These are phyloP conservation scores for Kazachstania kunashirensis DNA, from an alignment of 805 yeast genomes.

Conservation along the genomic window DNA sequence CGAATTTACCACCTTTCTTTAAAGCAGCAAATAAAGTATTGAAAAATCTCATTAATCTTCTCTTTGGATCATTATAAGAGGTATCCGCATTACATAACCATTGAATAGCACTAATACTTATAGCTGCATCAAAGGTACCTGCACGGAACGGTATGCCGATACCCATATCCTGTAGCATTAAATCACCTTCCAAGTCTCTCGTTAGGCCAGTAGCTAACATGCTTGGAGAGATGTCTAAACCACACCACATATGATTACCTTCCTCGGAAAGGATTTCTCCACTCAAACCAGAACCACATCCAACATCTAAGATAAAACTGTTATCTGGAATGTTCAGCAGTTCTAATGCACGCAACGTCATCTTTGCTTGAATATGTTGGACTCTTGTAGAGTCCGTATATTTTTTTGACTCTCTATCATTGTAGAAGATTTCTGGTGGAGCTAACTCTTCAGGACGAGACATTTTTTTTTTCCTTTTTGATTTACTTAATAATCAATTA, in stretches of 20 bases:
- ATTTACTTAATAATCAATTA: too few relatives aligned
- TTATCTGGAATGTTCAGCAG: slow-evolving; percentile 59
- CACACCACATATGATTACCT: slow-evolving; percentile 80
- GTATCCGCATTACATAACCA: slow-evolving; percentile 97
- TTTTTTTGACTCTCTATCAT: slow-evolving; percentile 80
- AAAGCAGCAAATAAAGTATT: slow-evolving; percentile 78
- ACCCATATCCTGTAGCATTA: slow-evolving; percentile 88
- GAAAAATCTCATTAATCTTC: slow-evolving; percentile 72
- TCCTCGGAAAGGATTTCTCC: slow-evolving; percentile 93
- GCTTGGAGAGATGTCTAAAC: slow-evolving; percentile 91
- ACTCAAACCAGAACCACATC: slow-evolving; percentile 94
- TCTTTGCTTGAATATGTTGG: slow-evolving; percentile 95
- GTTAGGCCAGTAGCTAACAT: slow-evolving; percentile 94
- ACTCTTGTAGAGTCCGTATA: slow-evolving; percentile 93
- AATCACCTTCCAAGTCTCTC: slow-evolving; percentile 87
- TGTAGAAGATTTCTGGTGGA: slow-evolving; percentile 92
- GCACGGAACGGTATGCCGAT: slow-evolving; percentile 90
- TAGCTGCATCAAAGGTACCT: slow-evolving; percentile 94
- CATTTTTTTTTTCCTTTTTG: slow-evolving; percentile 48
- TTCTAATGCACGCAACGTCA: slow-evolving; percentile 91
- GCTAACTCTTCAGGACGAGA: slow-evolving; percentile 95
- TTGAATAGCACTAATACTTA: slow-evolving; percentile 89
- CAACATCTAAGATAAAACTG: slow-evolving; percentile 76
- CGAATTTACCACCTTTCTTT: slow-evolving; percentile 92
- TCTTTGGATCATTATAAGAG: slow-evolving; percentile 69